Evolutionary conservation across 2,329 filamentous ascomycete genomes (phyloP).

Genomic region (Pyrenophora seminiperda): DNA sequence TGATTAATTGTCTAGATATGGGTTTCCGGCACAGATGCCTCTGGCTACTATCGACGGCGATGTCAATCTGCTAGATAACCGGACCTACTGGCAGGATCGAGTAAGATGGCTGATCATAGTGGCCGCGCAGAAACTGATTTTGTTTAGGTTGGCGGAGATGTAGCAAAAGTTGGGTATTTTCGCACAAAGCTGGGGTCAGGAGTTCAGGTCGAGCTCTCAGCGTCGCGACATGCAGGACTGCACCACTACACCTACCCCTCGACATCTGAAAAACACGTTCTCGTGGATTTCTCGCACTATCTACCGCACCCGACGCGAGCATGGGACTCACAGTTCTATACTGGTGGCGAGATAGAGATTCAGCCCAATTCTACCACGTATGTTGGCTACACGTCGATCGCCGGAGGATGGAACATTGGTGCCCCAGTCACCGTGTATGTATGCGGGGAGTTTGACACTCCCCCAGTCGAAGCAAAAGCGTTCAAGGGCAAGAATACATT

Average conservation of each 20-base stretch:
- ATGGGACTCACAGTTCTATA: slow-evolving; percentile 47
- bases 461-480: slow-evolving; percentile 28
- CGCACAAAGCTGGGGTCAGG: slow-evolving; percentile 44
- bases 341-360: slow-evolving; percentile 43
- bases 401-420: slow-evolving; percentile 47
- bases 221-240: slow-evolving; percentile 46
- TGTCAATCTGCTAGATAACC: slow-evolving; percentile 53
- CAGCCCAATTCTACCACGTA: slow-evolving; percentile 37
- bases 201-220: slow-evolving; percentile 44
- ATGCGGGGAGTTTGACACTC: slow-evolving; percentile 42
- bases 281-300: slow-evolving; percentile 57
- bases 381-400: slow-evolving; percentile 43
- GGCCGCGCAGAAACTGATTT: neutral
- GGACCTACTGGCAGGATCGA: slow-evolving; percentile 49
- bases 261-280: slow-evolving; percentile 48
- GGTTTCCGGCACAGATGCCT: slow-evolving; percentile 50
- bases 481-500: slow-evolving; percentile 48
- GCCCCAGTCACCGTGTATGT: slow-evolving; percentile 45
- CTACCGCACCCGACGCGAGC: slow-evolving; percentile 40
- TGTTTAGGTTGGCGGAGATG: slow-evolving; percentile 33
- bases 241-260: slow-evolving; percentile 48
- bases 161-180: slow-evolving; percentile 47
- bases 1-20: slow-evolving; percentile 27
- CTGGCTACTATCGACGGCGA: slow-evolving; percentile 45
- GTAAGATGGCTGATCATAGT: slow-evolving; percentile 13